These are phyloP conservation scores for Populus tremula DNA, from an alignment of 345 rosid species.

Conservation along the genomic window DNA sequence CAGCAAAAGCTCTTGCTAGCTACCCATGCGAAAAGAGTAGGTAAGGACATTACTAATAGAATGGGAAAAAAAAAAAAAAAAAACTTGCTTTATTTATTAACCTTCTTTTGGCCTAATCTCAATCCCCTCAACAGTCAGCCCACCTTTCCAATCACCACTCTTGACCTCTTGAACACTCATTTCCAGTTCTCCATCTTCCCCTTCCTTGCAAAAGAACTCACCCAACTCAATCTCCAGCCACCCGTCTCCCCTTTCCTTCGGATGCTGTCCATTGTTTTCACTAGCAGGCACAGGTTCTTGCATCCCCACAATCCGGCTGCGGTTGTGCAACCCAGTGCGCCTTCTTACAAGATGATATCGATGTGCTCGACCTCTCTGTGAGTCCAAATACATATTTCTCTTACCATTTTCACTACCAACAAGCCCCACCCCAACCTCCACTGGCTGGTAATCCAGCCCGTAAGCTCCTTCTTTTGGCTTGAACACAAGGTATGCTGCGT, in stretches of 20 bases:
- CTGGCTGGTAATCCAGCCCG: conserved; percentile 16
- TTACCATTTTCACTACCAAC: background rate
- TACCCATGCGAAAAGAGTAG: background rate
- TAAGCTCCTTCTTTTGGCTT: background rate
- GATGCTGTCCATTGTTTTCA: background rate
- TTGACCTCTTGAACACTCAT: conserved; percentile 22
- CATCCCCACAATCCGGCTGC: background rate
- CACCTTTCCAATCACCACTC: conserved; percentile 10
- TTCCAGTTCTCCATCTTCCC: conserved; percentile 19
- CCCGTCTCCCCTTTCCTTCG: conserved; percentile 28
- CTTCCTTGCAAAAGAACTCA: conserved; percentile 15
- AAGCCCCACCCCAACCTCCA: conserved; percentile 21
- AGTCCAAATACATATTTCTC: conserved; percentile 12
- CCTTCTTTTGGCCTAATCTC: conserved; percentile 38
- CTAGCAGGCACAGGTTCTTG: background rate
- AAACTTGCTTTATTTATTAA: background rate
- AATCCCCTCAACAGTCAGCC: conserved; percentile 35
- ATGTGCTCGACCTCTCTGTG: conserved; percentile 3
- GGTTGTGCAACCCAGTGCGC: background rate
- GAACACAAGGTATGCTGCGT: conserved; percentile 39
- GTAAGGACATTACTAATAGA: background rate
- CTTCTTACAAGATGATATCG: background rate
- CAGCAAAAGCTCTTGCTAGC: background rate
- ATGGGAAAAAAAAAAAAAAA: background rate
- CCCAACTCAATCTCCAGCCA: conserved; percentile 39